Base-by-base conservation (phyloP, 2,329 filamentous ascomycete species). In the Hyphodiscus sp. region DNA sequence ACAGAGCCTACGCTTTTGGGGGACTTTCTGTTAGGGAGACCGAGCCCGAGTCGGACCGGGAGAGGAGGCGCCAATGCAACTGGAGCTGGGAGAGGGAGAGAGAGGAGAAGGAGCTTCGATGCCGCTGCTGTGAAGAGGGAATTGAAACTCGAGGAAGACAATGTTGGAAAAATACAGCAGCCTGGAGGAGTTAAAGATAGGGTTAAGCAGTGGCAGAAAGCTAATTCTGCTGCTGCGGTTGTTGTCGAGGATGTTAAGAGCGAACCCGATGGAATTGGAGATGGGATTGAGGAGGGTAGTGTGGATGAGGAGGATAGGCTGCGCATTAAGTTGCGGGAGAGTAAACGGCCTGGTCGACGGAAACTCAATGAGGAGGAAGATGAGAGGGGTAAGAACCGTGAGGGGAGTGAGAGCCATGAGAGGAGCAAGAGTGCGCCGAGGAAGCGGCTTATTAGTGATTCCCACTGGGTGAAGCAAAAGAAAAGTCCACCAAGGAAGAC, bases 401-500 rank as follows among this genome's bases (percentile, higher is more conserved):
- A 47, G 30, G 23, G 45, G 23, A n/a, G 16, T 30, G n/a, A 55
- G 54, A 23, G 33, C 62, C 53, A 46, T 8, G 52, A 48, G 41
- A 61, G 50, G 52, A 60, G 58, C 48, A 64, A 63, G 49, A 65
- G 60, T 52, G 59, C 57, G 2, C 92, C 92, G 16, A 91, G 89
- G 72, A 96, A 95, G 76, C 83, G 91, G 58, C 89, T 97, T 51
- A 83, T 96, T 57, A 96, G 91, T 68, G 92, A 97, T 72, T 87
- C 88, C 51, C 89, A 96, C 71, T 97, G 92, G 88, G 82, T 82
- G 71, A 61, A 56, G 23, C 63, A 63, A 57, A 77, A 76, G 55
- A 77, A 74, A 54, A 76, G 69, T 53, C 70, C 76, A 9, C 68
- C 75, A 0, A 74, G 71, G 55, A 73, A 69, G 56, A 67, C 68